Conservation (phyloP, 176 grass and related monocot genomes). For the Oryza glaberrima region DNA sequence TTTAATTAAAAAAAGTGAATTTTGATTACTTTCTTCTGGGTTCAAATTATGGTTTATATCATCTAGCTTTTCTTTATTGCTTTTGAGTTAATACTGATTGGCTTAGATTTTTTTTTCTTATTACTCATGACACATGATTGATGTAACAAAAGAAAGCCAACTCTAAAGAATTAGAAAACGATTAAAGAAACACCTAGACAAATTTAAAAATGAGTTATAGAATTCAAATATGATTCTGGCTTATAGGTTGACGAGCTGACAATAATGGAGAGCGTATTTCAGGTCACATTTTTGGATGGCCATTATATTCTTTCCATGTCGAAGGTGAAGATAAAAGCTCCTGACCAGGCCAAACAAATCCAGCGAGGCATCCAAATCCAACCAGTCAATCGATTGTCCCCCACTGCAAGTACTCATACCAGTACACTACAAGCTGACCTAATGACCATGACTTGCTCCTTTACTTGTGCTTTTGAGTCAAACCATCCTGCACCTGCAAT, state of each 20-base stretch:
- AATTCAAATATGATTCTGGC: too few relatives aligned
- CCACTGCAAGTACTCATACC: neutral
- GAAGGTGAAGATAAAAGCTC: neutral
- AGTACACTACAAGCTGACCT: conserved; percentile 1
- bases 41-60: neutral
- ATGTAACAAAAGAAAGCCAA: too few relatives aligned
- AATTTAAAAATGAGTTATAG: too few relatives aligned
- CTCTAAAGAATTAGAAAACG: too few relatives aligned
- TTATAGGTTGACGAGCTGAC: too few relatives aligned
- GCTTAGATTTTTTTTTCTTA: too few relatives aligned
- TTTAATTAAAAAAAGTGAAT: neutral
- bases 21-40: neutral
- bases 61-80: neutral
- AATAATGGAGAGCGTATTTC: neutral
- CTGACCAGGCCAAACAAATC: neutral
- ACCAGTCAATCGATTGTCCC: conserved; percentile 17
- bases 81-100: neutral
- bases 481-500: neutral
- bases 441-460: neutral
- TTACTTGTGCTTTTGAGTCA: neutral
- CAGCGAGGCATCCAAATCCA: neutral
- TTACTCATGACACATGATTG: too few relatives aligned
- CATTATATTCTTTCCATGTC: neutral
- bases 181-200: too few relatives aligned
- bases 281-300: neutral